phyloP scores from a whole-genome alignment of 1,284 basidiomycete species.

The Papiliotrema terrestris region DNA sequence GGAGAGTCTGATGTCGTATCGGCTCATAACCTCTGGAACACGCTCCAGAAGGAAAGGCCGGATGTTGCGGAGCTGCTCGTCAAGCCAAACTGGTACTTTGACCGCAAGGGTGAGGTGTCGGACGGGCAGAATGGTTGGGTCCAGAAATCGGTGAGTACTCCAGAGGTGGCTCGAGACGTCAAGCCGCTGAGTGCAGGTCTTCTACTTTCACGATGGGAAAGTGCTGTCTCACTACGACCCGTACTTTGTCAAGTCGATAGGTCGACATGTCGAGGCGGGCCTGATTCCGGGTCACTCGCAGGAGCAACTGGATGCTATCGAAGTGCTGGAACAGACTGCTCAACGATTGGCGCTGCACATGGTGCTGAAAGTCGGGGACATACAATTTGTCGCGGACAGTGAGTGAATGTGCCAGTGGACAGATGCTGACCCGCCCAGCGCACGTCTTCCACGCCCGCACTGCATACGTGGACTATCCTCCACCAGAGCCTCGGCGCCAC shows the following conservation, averaged over 20 bases:
- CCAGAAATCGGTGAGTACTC: constrained; percentile 20
- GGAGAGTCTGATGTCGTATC: constrained; percentile 50
- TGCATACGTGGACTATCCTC: constrained; percentile 47
- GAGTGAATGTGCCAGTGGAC: constrained; percentile 1
- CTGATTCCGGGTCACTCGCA: constrained; percentile 42
- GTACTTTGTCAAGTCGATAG: constrained; percentile 39
- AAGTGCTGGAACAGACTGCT: constrained; percentile 50
- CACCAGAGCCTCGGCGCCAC: constrained; percentile 47
- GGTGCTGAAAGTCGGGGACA: constrained; percentile 50
- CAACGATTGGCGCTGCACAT: constrained; percentile 48
- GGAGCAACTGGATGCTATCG: constrained; percentile 47
- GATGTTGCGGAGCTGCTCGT: constrained; percentile 48
- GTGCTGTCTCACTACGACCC: constrained; percentile 38
- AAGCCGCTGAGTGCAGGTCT: constrained; percentile 9
- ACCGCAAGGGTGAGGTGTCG: constrained; percentile 36
- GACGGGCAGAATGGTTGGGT: constrained; percentile 35
- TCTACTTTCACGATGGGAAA: constrained; percentile 20
- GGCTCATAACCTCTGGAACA: constrained; percentile 50
- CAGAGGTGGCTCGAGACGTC: not conserved
- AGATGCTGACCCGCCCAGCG: constrained; percentile 9
- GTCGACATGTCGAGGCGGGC: constrained; percentile 41
- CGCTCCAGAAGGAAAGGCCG: constrained; percentile 46
- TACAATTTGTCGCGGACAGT: constrained; percentile 40
- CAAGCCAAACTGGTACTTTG: constrained; percentile 40
- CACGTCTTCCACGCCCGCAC: constrained; percentile 50